Base-by-base conservation (phyloP, 257 asterid genomes). In the Craterostigma plantagineum region DNA sequence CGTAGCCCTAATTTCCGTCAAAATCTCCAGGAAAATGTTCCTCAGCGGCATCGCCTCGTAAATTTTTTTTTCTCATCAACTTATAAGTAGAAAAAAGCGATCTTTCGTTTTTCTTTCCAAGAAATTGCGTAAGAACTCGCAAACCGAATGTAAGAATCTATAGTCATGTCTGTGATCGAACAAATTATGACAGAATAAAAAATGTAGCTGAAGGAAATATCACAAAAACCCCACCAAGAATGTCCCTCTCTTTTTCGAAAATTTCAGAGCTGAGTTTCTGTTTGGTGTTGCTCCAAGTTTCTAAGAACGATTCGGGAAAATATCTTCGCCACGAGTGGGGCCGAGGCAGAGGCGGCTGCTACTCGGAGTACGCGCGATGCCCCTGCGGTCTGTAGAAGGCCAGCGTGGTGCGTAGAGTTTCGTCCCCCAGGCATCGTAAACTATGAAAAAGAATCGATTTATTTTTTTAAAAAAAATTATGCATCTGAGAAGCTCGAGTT, bases 281-380 rank as follows among this genome's bases (percentile, higher is more conserved):
- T 69, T 23, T 23, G 30, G 4, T 23, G 30, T 35, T 79, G 87
- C 75, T 83, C 93, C 15, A 83, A 63, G 65, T 83, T 83, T 10
- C 91, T 68, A 8, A 83, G 73, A 27, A 83, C 93, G 33, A 83
- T 65, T 13, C 81, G 70, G 3, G 93, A 80, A 41, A 83, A 83
- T 39, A 76, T 79, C 60, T 79, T 83, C 35, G 93, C 91, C 67
- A 72, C 87, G 1, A 65, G 55, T 3, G 93, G 91, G 35, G 75
- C 90, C 15, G 62, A 45, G 7, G 86, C 68, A 3, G 95, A 74
- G 0, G 92, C 92, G 0, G 87, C 82, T 7, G 83, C 81, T 7
- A 64, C 81, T 27, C 93, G 93, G 27, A 81, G 63, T 51, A 81
- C 57, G 37, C 93, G 73, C 43, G 76, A 70, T 11, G 94, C 94